Percentiles rank a stretch among this genome's conserved stretches.
Conservation (phyloP, 345 rosid genomes). For the Arabidopsis thaliana region TAIR10.1 NC_003074.8:1161001-1161500, state of each 20-base stretch:
- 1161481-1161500: background rate
- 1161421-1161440: background rate
- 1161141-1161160: too few species aligned
- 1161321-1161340: background rate
- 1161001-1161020: slow-evolving; percentile 3
- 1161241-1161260: background rate
- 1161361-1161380: too few species aligned
- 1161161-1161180: too few species aligned
- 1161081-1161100: background rate
- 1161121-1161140: too few species aligned
- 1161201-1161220: background rate
- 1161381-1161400: background rate
- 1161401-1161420: too few species aligned
- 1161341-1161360: background rate
- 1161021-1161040: background rate
- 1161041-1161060: background rate
- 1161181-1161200: background rate
- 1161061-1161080: background rate
- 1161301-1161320: background rate
- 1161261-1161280: background rate
- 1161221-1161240: too few species aligned
- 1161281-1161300: slow-evolving; percentile 14
- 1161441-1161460: background rate
- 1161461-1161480: background rate
- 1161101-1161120: too few species aligned